Evolutionary conservation across 2,329 filamentous ascomycete genomes (phyloP).

Genomic region (Periconia sp.): DNA sequence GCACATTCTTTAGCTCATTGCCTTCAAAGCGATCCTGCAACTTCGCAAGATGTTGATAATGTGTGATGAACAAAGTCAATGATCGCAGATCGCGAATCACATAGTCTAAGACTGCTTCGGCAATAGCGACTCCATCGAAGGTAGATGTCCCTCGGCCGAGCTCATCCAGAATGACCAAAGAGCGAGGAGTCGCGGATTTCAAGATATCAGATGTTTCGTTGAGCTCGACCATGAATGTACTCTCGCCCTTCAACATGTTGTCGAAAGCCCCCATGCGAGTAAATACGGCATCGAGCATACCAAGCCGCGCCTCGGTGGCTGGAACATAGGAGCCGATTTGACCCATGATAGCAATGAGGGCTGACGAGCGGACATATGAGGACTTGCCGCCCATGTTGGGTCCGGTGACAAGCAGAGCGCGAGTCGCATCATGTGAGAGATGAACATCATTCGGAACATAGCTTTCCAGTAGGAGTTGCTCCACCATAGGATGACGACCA

Average conservation of each 20-base stretch:
- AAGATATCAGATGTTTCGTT: slow-evolving; percentile 91
- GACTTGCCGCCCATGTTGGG: slow-evolving; percentile 99
- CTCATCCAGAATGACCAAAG: slow-evolving; percentile 91
- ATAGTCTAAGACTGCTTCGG: slow-evolving; percentile 86
- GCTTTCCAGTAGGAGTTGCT: slow-evolving; percentile 80
- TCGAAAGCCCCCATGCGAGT: slow-evolving; percentile 96
- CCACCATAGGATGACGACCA: slow-evolving; percentile 94
- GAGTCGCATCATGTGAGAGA: slow-evolving; percentile 62
- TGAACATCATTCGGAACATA: slow-evolving; percentile 91
- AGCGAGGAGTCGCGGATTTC: slow-evolving; percentile 82
- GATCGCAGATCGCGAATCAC: slow-evolving; percentile 76
- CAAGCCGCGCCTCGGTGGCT: slow-evolving; percentile 73
- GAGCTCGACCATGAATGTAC: slow-evolving; percentile 97
- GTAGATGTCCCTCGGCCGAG: slow-evolving; percentile 92
- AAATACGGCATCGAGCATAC: slow-evolving; percentile 88
- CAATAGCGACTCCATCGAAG: slow-evolving; percentile 95
- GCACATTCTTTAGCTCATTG: slow-evolving; percentile 79
- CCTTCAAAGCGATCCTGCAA: slow-evolving; percentile 71
- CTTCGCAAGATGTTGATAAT: slow-evolving; percentile 87
- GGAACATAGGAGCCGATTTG: slow-evolving; percentile 96
- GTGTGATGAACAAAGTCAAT: slow-evolving; percentile 93
- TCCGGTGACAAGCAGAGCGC: slow-evolving; percentile 88
- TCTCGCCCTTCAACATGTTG: slow-evolving; percentile 93
- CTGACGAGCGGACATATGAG: slow-evolving; percentile 92
- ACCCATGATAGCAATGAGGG: slow-evolving; percentile 89